Percentiles rank a stretch among this genome's conserved stretches.
Conservation (phyloP, 306 rosid species). For the Ochetophila trinervis region DNA sequence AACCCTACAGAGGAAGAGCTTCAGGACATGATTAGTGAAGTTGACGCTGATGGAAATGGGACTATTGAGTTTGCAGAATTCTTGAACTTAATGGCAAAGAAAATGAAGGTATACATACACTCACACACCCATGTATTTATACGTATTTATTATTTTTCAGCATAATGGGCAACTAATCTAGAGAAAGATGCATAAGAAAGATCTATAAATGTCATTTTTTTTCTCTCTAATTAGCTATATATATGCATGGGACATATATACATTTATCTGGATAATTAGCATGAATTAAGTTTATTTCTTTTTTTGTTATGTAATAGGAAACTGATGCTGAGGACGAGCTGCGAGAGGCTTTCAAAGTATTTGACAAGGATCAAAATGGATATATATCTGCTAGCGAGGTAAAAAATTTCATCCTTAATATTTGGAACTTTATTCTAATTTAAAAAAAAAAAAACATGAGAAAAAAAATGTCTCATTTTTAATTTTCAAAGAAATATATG, state of each 20-base stretch:
- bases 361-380: constrained; percentile 94
- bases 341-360: constrained; percentile 90
- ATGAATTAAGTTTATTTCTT: not conserved
- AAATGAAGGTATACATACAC: constrained; percentile 63
- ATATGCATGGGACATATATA: no score
- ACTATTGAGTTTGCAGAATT: constrained; percentile 87
- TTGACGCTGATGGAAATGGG: constrained; percentile 86
- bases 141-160: no score
- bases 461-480: not conserved
- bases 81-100: constrained; percentile 77
- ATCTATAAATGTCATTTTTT: no score
- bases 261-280: not conserved
- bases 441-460: not conserved
- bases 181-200: no score
- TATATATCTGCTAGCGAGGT: constrained; percentile 94
- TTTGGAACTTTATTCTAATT: not conserved
- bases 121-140: no score
- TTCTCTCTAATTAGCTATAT: no score
- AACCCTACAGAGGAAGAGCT: constrained; percentile 95
- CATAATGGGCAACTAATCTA: no score
- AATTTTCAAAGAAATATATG: not conserved
- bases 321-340: constrained; percentile 89
- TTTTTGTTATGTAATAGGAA: constrained; percentile 41
- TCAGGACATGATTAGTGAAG: constrained; percentile 80
- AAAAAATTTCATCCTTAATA: not conserved